Base-by-base conservation (phyloP, 2,329 filamentous ascomycete species). In the Lecanicillium sp. region DNA sequence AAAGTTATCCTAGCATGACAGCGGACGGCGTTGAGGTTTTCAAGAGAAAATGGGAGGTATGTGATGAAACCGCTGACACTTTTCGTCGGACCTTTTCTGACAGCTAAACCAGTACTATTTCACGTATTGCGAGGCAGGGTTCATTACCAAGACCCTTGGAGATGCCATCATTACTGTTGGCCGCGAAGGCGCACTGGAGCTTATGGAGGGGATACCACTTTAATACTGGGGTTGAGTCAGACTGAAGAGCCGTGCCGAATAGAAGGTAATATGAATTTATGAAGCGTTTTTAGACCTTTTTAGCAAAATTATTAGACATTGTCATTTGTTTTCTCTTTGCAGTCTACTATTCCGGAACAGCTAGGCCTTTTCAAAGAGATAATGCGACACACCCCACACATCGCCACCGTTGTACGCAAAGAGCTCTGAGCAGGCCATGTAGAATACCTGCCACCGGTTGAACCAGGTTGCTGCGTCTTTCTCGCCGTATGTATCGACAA, bases 111-210 rank as follows among this genome's bases (percentile, higher is more conserved):
- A 78, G 65, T 87, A 85, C 51, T 87, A 86, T 54, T 87, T 86
- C 57, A 68, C 73, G 16, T 86, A 86, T 53, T 85, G 80, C 45
- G 82, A 86, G 55, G 81, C 80, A 29, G 82, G 81, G 0, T 86
- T 87, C 51, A 63, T 73, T 42, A 82, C 77, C 5, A 85, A 85
- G 59, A 83, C 79, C 3, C 56, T 87, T 15, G 81, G 81, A 3
- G 82, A 86, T 58, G 78, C 78, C 2, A 83, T 86, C 35, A 75
- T 88, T 45, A 85, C 79, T 0, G 76, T 84, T 9, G 77, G 73
- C 2, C 67, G 78, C 30, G 79, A 83, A 51, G 76, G 78, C 3
- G 70, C 76, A 3, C 56, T 75, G 51, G 76, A 83, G 57, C 67
- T 84, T 64, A 80, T 85, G 72, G 80, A 84, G 51, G 74, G 73